A percentile compares a stretch with the other conserved stretches of the same genome.
phyloP scores from a whole-genome alignment of 805 yeast genomes.

The Starmerella asiatica region DNA sequence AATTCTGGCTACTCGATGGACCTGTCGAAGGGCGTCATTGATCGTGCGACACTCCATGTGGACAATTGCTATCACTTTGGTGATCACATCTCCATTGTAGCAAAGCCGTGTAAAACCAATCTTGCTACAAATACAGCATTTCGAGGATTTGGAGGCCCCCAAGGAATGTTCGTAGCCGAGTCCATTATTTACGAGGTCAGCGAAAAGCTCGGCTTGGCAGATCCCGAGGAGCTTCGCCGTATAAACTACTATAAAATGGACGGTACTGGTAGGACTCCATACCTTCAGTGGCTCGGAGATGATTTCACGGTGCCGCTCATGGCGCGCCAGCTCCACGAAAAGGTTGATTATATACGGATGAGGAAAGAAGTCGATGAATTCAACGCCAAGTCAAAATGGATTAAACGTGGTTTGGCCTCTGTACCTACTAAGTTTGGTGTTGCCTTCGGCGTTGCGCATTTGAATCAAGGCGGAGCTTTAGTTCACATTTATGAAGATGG shows the following conservation, averaged over 20 bases:
- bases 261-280: constrained; percentile 28
- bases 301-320: constrained; percentile 32
- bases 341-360: constrained; percentile 28
- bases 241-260: constrained; percentile 28
- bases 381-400: constrained; percentile 32
- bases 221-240: constrained; percentile 31
- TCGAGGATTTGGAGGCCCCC: constrained; percentile 40
- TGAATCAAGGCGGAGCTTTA: constrained; percentile 39
- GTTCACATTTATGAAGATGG: constrained; percentile 37
- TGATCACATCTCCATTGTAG: constrained; percentile 28
- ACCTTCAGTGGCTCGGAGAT: constrained; percentile 31
- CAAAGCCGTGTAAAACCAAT: constrained; percentile 34
- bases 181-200: constrained; percentile 31
- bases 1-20: constrained; percentile 41
- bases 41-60: constrained; percentile 34
- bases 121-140: constrained; percentile 38
- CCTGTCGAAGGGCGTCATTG: constrained; percentile 37
- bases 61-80: constrained; percentile 35
- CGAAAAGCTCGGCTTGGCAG: constrained; percentile 29
- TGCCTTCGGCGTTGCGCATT: constrained; percentile 34
- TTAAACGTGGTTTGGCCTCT: constrained; percentile 36
- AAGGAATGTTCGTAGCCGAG: constrained; percentile 36
- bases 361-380: constrained; percentile 31
- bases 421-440: constrained; percentile 39
- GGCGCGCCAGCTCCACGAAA: constrained; percentile 28